These are phyloP conservation scores for Melastoma malabathricum DNA, from an alignment of 345 rosid species.

Conservation along the genomic window DNA sequence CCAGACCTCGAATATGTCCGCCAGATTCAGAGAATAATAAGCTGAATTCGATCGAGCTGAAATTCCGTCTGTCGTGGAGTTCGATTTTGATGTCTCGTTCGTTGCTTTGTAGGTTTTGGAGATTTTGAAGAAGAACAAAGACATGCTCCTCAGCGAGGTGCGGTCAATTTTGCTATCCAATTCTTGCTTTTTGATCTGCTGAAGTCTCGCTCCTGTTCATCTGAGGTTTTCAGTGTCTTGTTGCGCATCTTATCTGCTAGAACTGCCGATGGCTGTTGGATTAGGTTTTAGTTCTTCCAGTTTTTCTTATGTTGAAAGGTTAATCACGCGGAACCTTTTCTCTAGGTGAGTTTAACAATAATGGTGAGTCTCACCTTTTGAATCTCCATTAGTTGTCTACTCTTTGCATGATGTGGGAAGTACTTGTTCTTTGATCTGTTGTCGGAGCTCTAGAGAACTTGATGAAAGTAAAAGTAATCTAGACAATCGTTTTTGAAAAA, in stretches of 20 bases:
- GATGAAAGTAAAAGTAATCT: too few species aligned
- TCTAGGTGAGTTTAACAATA: conserved; percentile 64
- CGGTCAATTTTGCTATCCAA: background rate
- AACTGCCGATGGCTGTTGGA: background rate
- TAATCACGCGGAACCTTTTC: background rate
- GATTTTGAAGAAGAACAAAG: conserved; percentile 74
- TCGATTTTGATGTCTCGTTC: background rate
- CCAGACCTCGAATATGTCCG: conserved; percentile 21
- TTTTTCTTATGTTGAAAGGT: too few species aligned
- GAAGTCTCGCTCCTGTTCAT: background rate
- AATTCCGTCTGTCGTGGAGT: background rate
- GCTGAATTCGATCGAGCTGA: background rate
- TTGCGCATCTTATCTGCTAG: background rate
- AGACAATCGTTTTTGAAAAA: conserved; percentile 15
- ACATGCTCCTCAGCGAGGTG: conserved; percentile 86
- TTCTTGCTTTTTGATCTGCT: background rate
- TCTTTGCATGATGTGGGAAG: too few species aligned
- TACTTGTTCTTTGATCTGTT: too few species aligned
- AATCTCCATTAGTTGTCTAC: too few species aligned
- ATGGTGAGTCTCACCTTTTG: conserved; percentile 3
- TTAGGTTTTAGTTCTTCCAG: background rate
- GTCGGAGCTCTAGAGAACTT: too few species aligned
- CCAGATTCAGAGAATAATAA: conserved; percentile 32
- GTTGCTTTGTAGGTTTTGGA: conserved; percentile 40
- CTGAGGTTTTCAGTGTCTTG: background rate